These are phyloP conservation scores for Cyphellophora europaea DNA, from an alignment of 2,329 filamentous ascomycete species.

Conservation along the genomic window DNA sequence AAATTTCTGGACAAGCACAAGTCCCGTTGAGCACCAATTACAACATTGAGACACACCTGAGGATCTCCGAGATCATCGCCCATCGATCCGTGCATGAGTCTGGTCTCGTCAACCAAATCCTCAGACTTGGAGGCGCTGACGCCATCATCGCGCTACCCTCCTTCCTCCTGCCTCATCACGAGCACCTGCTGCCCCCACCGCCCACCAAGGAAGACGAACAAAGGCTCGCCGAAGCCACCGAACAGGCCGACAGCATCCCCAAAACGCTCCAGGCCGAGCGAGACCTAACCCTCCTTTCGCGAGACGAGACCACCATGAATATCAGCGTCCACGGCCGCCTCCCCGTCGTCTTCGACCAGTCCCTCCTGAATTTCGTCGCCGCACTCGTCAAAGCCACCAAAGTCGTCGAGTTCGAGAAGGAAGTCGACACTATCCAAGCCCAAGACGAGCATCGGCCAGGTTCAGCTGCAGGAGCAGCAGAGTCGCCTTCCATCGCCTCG, in stretches of 20 bases:
- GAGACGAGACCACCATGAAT: conserved; percentile 40
- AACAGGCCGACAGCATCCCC: conserved; percentile 34
- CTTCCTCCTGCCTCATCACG: conserved; percentile 45
- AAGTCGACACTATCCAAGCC: conserved; percentile 17
- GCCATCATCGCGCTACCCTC: conserved; percentile 39
- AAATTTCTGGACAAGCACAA: conserved; percentile 35
- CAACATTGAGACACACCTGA: conserved; percentile 38
- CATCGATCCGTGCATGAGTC: conserved; percentile 37
- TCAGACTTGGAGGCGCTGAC: conserved; percentile 42
- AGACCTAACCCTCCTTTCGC: conserved; percentile 30
- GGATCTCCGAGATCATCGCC: conserved; percentile 39
- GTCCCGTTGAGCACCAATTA: conserved; percentile 40
- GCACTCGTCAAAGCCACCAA: conserved; percentile 50
- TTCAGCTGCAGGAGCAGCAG: not conserved
- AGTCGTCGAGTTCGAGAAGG: conserved; percentile 44
- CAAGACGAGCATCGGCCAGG: not conserved
- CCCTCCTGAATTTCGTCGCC: conserved; percentile 44
- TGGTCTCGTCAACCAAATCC: conserved; percentile 37
- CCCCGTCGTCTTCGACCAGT: conserved; percentile 42
- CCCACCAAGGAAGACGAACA: conserved; percentile 26
- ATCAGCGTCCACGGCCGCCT: conserved; percentile 40
- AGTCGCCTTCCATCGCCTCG: not conserved
- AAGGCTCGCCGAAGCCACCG: conserved; percentile 28
- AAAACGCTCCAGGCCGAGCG: conserved; percentile 31
- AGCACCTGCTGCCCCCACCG: conserved; percentile 39